Evolutionary conservation across 2,329 filamentous ascomycete genomes (phyloP), one percentile per base, ranked within the genome.

Genomic region (Xylariaceae sp.): DNA sequence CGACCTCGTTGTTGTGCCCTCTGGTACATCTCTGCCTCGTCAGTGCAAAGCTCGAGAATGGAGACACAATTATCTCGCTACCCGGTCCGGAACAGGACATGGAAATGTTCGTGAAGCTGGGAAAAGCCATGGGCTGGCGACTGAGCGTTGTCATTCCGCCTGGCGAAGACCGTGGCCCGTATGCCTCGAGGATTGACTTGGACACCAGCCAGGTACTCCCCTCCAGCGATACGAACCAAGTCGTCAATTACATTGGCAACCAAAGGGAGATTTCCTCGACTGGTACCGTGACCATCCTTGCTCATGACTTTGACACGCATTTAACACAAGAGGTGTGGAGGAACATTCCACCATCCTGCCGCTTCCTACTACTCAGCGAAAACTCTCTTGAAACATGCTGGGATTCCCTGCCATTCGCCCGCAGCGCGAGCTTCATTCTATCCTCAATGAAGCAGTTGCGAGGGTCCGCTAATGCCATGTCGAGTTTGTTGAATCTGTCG

Each of bases 391-490:
- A 47, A 13, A 43, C 37, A 19, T 22, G 29, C 21, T 15, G 49
- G 2, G 55, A 57, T 16, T 41, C 49, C 22, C 2, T 51, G 12
- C 55, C 55, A 10, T 57, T 57, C 41, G 47, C 55, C 3, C 47
- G 52, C 1, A 42, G 52, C n/a, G 53, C 55, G 36, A 57, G 48
- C 16, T 55, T 57, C 19, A 49, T 55, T 16, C 44, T 49, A 10
- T 55, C 52, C 13, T 57, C 55, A 18, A 49, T 55, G 55, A 55
- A 22, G 21, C 40, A 52, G 37, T 21, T 56, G 10, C 43, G 54
- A 10, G 43, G 51, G 36, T 56, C 51, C 1, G 9, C 21, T 12
- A 40, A 34, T 36, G 47, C 47, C 4, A 22, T 40, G 19, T 56
- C 54, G 3, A 54, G 34, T n/a, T 45, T 56, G 32, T 13, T 56